Conservation (phyloP, 371 early-diverging fungal genomes). For the Syncephalastrum sp. region DNA sequence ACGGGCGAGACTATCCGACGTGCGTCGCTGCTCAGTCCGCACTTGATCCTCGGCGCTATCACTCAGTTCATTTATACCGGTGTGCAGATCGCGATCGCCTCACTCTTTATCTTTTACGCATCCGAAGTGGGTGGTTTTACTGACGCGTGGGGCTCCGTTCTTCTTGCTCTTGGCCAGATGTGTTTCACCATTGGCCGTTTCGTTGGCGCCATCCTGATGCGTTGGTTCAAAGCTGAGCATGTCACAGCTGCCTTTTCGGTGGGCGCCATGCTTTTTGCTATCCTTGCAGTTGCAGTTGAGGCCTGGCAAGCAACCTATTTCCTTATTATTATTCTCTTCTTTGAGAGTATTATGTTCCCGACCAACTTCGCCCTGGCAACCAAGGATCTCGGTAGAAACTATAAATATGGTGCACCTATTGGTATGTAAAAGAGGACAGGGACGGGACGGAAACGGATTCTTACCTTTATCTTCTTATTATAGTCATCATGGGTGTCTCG, state of each 20-base stretch:
- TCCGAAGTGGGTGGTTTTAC: slow-evolving; percentile 32
- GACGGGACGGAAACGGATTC: not conserved
- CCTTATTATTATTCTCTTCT: slow-evolving; percentile 39
- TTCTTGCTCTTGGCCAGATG: slow-evolving; percentile 37
- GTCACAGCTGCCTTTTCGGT: slow-evolving; percentile 34
- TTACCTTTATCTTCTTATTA: slow-evolving; percentile 8
- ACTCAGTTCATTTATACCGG: slow-evolving; percentile 47
- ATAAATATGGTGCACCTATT: slow-evolving; percentile 41
- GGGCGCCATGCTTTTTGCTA: slow-evolving; percentile 27
- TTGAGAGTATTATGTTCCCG: slow-evolving; percentile 48
- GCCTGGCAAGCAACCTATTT: slow-evolving; percentile 30
- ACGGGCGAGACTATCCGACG: slow-evolving; percentile 15
- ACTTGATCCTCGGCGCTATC: slow-evolving; percentile 37
- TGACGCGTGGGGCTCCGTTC: slow-evolving; percentile 23
- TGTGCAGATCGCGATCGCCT: slow-evolving; percentile 44
- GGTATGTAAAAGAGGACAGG: slow-evolving; percentile 19
- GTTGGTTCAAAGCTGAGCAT: slow-evolving; percentile 28
- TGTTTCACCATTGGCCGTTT: slow-evolving; percentile 50
- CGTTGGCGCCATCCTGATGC: slow-evolving; percentile 33
- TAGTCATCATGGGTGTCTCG: slow-evolving; percentile 46
- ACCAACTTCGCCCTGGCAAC: slow-evolving; percentile 47
- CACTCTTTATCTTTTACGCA: slow-evolving; percentile 44
- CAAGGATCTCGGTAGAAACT: slow-evolving; percentile 42
- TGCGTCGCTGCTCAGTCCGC: slow-evolving; percentile 38
- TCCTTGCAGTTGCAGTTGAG: slow-evolving; percentile 33